phyloP scores from a whole-genome alignment of 2,329 filamentous ascomycete genomes.

The Penicillium palitans region DNA sequence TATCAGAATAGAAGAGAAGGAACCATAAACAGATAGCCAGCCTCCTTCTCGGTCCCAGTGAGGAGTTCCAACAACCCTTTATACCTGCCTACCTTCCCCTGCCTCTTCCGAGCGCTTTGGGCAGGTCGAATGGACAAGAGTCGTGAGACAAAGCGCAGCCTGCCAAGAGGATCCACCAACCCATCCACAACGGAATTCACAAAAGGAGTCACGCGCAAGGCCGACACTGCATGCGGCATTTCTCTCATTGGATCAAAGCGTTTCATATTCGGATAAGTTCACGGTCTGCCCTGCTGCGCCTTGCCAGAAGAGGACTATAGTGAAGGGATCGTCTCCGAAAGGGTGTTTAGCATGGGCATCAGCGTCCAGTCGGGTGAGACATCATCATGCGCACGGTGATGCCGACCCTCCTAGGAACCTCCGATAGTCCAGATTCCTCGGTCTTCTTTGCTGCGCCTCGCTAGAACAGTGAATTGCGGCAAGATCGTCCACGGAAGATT shows the following conservation, averaged over 20 bases:
- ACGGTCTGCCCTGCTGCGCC: not conserved
- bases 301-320: not conserved
- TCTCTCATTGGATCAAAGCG: conserved; percentile 4
- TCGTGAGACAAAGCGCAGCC: conserved; percentile 3
- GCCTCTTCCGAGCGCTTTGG: not conserved
- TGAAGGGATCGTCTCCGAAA: not conserved
- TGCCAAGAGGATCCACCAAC: not conserved
- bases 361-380: conserved; percentile 7
- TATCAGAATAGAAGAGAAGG: conserved; percentile 2
- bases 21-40: conserved; percentile 1
- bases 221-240: not conserved
- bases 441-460: too few species aligned
- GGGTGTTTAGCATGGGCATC: not conserved
- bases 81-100: not conserved
- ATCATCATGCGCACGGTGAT: too few species aligned
- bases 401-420: too few species aligned
- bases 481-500: too few species aligned
- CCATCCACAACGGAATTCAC: not conserved
- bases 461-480: too few species aligned
- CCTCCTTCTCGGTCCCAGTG: conserved; percentile 1
- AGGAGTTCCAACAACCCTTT: conserved; percentile 6
- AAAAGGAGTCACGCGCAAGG: conserved; percentile 5
- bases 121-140: not conserved
- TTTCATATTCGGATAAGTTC: not conserved
- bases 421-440: too few species aligned